phyloP scores from a whole-genome alignment of 2,329 filamentous ascomycete genomes.

The Fonsecaea pedrosoi region DNA sequence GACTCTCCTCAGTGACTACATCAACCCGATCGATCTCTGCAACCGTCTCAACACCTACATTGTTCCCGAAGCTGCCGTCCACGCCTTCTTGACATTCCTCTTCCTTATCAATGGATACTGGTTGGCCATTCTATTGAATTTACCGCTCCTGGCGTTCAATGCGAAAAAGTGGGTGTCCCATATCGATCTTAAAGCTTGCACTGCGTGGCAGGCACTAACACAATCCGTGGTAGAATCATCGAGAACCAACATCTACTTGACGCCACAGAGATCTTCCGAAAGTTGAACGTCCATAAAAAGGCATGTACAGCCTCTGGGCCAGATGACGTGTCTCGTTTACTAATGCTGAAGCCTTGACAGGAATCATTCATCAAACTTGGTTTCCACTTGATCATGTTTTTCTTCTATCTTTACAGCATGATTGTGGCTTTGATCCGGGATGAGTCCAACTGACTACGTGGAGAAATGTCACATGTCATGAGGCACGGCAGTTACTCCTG shows the following conservation, averaged over 20 bases:
- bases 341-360: constrained; percentile 54
- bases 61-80: constrained; percentile 95
- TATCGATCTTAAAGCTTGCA: not conserved
- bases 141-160: constrained; percentile 92
- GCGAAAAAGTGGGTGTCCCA: constrained; percentile 83
- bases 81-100: constrained; percentile 91
- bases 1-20: constrained; percentile 78
- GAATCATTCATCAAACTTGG: constrained; percentile 99
- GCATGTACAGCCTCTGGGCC: constrained; percentile 52
- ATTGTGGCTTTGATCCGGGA: constrained; percentile 96
- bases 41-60: constrained; percentile 99
- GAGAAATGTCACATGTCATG: constrained; percentile 50
- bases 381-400: constrained; percentile 99
- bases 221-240: constrained; percentile 71
- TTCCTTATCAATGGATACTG: constrained; percentile 99
- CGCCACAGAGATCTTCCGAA: constrained; percentile 98
- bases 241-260: constrained; percentile 97
- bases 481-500: constrained; percentile 42
- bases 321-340: not conserved
- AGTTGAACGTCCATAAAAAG: constrained; percentile 99
- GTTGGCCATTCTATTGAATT: constrained; percentile 87
- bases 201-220: constrained; percentile 22
- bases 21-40: constrained; percentile 99
- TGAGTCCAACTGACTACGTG: constrained; percentile 75
- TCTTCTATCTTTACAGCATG: constrained; percentile 99